A percentile compares a stretch with the other conserved stretches of the same genome.
These are phyloP conservation scores for Spinellus fusiger DNA, from an alignment of 192 early-diverging fungal species.

Conservation along the genomic window DNA sequence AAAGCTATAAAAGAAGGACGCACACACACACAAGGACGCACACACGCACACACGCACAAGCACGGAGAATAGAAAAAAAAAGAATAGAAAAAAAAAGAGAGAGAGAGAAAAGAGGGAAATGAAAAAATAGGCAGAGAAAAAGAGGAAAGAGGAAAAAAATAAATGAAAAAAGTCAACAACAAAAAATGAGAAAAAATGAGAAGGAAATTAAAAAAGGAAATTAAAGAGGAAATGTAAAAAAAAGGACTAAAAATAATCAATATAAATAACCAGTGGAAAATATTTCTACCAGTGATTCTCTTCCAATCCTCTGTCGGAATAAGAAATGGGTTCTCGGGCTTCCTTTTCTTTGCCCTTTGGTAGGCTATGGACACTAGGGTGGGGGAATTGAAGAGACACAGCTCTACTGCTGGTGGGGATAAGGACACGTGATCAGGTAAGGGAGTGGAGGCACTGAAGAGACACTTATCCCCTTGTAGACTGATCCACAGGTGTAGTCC, in stretches of 20 bases:
- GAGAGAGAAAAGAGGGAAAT: not conserved
- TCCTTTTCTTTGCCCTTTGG: not conserved
- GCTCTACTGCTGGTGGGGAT: no score
- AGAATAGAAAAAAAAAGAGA: not conserved
- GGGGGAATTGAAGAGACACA: no score
- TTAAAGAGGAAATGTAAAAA: slow-evolving; percentile 6
- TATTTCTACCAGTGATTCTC: not conserved
- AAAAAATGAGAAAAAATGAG: slow-evolving; percentile 2
- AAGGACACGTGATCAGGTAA: no score
- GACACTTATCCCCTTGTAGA: no score
- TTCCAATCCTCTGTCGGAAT: slow-evolving; percentile 1
- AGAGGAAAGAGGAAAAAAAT: not conserved
- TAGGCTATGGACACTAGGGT: no score
- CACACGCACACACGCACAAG: no score
- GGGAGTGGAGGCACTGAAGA: no score
- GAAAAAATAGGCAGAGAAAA: not conserved
- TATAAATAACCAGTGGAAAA: not conserved
- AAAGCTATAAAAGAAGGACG: no score
- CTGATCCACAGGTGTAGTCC: no score
- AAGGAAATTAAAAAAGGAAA: slow-evolving; percentile 4
- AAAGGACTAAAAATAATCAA: not conserved
- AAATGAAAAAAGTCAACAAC: slow-evolving; percentile 4
- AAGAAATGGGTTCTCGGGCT: not conserved
- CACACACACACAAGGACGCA: no score
- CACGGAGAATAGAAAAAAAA: no score